Evolutionary conservation across 345 rosid species (phyloP).

Genomic region (Hevea brasiliensis): DNA sequence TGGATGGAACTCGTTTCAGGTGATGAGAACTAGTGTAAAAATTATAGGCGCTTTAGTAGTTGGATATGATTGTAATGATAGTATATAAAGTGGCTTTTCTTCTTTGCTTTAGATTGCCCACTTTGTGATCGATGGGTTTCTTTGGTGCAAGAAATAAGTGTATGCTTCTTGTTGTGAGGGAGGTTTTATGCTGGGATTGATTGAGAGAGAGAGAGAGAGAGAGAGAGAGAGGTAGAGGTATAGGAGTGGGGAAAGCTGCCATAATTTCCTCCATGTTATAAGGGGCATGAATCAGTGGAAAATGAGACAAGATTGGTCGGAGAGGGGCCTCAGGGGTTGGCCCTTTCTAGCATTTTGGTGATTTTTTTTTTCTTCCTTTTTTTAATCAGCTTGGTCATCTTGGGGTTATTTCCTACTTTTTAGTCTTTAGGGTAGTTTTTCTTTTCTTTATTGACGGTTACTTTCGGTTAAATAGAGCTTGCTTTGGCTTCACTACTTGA

Average conservation of each 20-base stretch:
- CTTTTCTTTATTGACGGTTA: constrained; percentile 36
- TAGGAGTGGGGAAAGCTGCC: constrained; percentile 37
- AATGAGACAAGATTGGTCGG: constrained; percentile 49
- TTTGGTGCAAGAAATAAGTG: constrained; percentile 21
- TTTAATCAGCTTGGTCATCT: neutral
- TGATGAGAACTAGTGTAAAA: neutral
- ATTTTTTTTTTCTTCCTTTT: neutral
- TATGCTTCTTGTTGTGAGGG: constrained; percentile 22
- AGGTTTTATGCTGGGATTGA: constrained; percentile 36
- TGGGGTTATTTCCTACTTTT: neutral
- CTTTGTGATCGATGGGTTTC: constrained; percentile 17
- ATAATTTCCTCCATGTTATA: constrained; percentile 69
- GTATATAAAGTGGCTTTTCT: constrained; percentile 18
- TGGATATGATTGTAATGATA: constrained; percentile 32
- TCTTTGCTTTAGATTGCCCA: constrained; percentile 13
- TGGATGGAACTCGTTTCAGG: no score
- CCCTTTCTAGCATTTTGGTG: constrained; percentile 25
- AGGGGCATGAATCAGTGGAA: constrained; percentile 46
- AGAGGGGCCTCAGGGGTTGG: constrained; percentile 26
- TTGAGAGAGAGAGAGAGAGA: neutral
- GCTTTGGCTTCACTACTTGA: constrained; percentile 7
- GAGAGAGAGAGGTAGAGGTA: neutral
- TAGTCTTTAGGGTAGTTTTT: neutral
- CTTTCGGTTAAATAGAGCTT: constrained; percentile 31
- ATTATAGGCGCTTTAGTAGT: constrained; percentile 25